phyloP scores from a whole-genome alignment of 2,329 filamentous ascomycete genomes.

The Ophiostoma australiae region DNA sequence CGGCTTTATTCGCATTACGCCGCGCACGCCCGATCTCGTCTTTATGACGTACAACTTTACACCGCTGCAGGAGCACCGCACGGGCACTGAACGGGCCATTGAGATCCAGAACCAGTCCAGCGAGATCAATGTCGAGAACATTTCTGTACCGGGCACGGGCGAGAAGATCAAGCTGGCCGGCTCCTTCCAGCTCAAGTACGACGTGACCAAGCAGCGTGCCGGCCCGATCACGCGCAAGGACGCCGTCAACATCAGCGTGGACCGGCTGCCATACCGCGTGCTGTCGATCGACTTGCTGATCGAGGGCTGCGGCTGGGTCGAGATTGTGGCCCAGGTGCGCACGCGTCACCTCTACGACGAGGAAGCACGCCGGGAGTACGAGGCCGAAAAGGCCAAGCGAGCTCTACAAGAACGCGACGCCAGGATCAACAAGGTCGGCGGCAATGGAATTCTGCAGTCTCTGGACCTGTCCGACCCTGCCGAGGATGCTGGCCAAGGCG shows the following conservation, averaged over 20 bases:
- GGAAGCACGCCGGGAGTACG: constrained; percentile 20
- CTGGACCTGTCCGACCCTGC: constrained; percentile 32
- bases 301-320: constrained; percentile 90
- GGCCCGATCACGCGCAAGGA: constrained; percentile 64
- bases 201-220: constrained; percentile 75
- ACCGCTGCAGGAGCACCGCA: constrained; percentile 69
- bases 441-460: constrained; percentile 28
- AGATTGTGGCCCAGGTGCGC: constrained; percentile 77
- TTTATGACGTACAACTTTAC: constrained; percentile 85
- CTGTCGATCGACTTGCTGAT: constrained; percentile 79
- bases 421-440: constrained; percentile 3
- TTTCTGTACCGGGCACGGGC: constrained; percentile 55
- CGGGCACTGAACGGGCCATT: constrained; percentile 72
- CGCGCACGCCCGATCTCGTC: constrained; percentile 57
- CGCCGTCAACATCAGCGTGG: constrained; percentile 59
- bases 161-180: constrained; percentile 65
- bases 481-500: background rate
- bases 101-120: constrained; percentile 63
- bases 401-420: background rate
- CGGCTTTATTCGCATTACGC: constrained; percentile 82
- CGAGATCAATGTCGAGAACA: constrained; percentile 56
- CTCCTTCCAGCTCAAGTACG: constrained; percentile 66
- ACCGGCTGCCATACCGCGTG: constrained; percentile 72
- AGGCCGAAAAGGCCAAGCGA: background rate
- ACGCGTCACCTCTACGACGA: constrained; percentile 43